Evolutionary conservation across 1,139 yeast genomes (phyloP), one percentile per base, ranked within the genome.

Genomic region (Tardiomyces digboiensis): DNA sequence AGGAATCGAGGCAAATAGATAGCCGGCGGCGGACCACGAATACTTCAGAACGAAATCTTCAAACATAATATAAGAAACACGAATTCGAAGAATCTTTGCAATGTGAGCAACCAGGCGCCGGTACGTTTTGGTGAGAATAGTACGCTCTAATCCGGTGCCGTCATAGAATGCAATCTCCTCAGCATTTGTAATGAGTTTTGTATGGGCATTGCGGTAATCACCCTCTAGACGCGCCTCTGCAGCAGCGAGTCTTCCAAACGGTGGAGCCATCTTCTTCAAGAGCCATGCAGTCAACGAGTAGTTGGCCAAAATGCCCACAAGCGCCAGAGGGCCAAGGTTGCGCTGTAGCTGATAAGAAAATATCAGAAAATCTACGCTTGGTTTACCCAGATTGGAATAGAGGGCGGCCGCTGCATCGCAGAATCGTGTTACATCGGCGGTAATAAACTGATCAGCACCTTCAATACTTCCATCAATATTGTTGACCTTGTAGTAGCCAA

Each of bases 101-200:
- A 71, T 63, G 46, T 73, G 76, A 48, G 74, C 71, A 55, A 80
- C 78, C 49, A 89, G 71, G 38, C 69, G 70, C 26, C 67, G 60
- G 60, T 82, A 88, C 10, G 85, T 74, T 40, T 72, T 74, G 40
- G 64, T 66, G 46, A 88, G 75, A 56, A 85, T 84, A 6, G 68
- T 58, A 58, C 83, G 82, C 64, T 89, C 97, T 50, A 87, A 76
- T n/a, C 73, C 69, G 0, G 93, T 82, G 23, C 97, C 97, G 59
- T 88, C 89, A 60, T 88, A 89, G 60, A 89, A 89, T 0, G 96
- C 95, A 57, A 89, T 87, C 61, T 89, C 97, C 65, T 89, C 97
- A 55, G 89, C 82, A 58, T 89, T 89, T 46, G 85, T 82, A 59
- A 87, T 87, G 59, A 89, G 72, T 58, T 86, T 84, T 54, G 88